Percentiles rank a stretch among this genome's conserved stretches.
phyloP scores from a whole-genome alignment of 768 basidiomycete species.

The Boletus vermiculosoides region DNA sequence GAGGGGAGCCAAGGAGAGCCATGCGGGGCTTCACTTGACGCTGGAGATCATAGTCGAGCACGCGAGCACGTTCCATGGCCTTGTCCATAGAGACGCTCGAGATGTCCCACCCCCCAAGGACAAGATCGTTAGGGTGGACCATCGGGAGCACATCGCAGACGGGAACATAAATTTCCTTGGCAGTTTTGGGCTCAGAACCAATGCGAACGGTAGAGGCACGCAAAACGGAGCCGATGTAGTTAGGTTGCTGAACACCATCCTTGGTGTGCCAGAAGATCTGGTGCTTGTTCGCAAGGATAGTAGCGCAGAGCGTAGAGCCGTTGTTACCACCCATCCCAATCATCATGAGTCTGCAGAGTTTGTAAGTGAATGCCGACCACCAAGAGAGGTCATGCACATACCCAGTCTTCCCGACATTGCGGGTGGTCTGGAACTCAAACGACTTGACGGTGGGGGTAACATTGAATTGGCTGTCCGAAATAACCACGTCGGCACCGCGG shows the following conservation, averaged over 20 bases:
- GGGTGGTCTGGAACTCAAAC: constrained; percentile 89
- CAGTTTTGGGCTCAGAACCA: constrained; percentile 73
- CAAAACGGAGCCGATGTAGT: constrained; percentile 96
- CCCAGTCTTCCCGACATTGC: constrained; percentile 90
- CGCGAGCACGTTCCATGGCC: constrained; percentile 91
- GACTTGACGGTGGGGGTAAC: constrained; percentile 77
- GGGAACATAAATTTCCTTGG: constrained; percentile 93
- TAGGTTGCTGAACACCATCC: constrained; percentile 86
- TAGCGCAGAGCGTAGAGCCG: constrained; percentile 89
- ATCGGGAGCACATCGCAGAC: constrained; percentile 92
- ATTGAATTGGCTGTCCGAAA: constrained; percentile 71
- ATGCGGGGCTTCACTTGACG: constrained; percentile 89
- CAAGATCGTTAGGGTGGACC: constrained; percentile 98
- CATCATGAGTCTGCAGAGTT: constrained; percentile 58
- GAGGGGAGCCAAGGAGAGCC: constrained; percentile 74
- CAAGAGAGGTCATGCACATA: constrained; percentile 40
- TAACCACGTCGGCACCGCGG: constrained; percentile 69
- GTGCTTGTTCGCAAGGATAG: constrained; percentile 94
- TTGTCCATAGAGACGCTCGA: constrained; percentile 80
- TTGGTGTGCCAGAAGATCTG: constrained; percentile 95
- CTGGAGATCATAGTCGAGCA: constrained; percentile 96
- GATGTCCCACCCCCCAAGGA: constrained; percentile 98
- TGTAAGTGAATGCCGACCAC: neutral
- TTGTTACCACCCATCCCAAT: constrained; percentile 98
- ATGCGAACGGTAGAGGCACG: constrained; percentile 94